Percentiles rank a stretch among this genome's conserved stretches.
phyloP scores from a whole-genome alignment of 192 early-diverging fungal genomes.

The Coemansia sp. region DNA sequence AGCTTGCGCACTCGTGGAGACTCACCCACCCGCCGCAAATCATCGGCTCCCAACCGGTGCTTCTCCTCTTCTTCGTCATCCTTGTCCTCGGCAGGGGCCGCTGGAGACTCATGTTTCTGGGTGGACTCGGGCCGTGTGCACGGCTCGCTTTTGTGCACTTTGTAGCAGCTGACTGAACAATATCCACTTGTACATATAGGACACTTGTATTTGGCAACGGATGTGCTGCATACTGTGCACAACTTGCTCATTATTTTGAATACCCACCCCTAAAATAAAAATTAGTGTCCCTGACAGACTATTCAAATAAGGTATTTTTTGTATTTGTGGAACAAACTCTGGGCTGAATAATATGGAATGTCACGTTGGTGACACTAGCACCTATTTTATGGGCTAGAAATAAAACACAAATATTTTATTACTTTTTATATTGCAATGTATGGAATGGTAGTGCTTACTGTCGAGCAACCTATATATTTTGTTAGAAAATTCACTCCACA shows the following conservation, averaged over 20 bases:
- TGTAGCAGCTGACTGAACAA: constrained; percentile 49
- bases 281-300: no score
- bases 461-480: no score
- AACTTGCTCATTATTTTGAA: constrained; percentile 11
- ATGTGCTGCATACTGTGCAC: constrained; percentile 40
- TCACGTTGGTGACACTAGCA: background rate
- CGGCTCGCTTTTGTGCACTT: constrained; percentile 37
- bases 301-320: background rate
- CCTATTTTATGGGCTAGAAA: constrained; percentile 4
- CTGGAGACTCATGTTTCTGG: constrained; percentile 1
- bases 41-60: constrained; percentile 27
- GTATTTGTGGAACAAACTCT: background rate
- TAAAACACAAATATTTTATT: no score
- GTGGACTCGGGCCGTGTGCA: constrained; percentile 12
- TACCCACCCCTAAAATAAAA: no score
- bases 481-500: no score
- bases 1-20: constrained; percentile 18
- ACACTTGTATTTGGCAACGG: constrained; percentile 50
- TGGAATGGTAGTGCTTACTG: no score
- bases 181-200: constrained; percentile 41
- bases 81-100: background rate
- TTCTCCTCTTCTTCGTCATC: constrained; percentile 30
- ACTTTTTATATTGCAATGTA: no score
- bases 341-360: background rate
- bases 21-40: constrained; percentile 25